Evolutionary conservation across 2,329 filamentous ascomycete species (phyloP), one percentile per base, ranked within the genome.

Genomic region (Alternaria consortialis): DNA sequence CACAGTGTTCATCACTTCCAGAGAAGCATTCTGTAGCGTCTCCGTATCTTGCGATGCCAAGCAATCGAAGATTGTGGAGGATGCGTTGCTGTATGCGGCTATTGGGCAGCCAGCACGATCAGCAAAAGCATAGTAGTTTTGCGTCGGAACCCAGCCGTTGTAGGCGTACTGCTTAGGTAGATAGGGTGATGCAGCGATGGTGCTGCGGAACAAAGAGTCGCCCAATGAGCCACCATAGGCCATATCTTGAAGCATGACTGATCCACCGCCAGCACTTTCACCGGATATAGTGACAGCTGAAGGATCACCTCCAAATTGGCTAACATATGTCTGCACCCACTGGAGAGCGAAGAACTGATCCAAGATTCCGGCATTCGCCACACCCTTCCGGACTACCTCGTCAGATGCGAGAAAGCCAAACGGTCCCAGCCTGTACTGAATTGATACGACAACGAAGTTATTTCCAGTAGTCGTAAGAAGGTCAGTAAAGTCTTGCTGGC

Each of bases 111-210:
- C 75, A 0, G 77, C 69, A 0, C 48, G 67, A 13, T 48, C 43
- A 9, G 71, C 83, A 60, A 86, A 83, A 1, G 76, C 75, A 47
- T 83, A 78, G 64, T 85, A 87, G 5, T 79, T 69, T 17, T 80
- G 74, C 4, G 82, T 79, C 0, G 84, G 82, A 9, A 82, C 70
- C 34, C 74, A 77, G 15, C 82, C 83, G 51, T 82, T 78, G 66
- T 83, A 86, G 13, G 75, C 77, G 69, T 86, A 86, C 63, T 87
- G 84, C 55, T 83, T 83, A 0, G 86, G 84, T 9, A 86, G 78
- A 64, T 85, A 88, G 2, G 86, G 85, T 8, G 80, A 83, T 1
- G 80, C 78, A 2, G 82, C 53, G 9, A 73, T 73, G 4, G 60
- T 78, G 56, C 79, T 79, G 9, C 50, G 59, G 63, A 80, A 81